Percentiles rank a stretch among this genome's conserved stretches.
These are phyloP conservation scores for Camellia granthamiana DNA, from an alignment of 148 eudicot species.

Conservation along the genomic window DNA sequence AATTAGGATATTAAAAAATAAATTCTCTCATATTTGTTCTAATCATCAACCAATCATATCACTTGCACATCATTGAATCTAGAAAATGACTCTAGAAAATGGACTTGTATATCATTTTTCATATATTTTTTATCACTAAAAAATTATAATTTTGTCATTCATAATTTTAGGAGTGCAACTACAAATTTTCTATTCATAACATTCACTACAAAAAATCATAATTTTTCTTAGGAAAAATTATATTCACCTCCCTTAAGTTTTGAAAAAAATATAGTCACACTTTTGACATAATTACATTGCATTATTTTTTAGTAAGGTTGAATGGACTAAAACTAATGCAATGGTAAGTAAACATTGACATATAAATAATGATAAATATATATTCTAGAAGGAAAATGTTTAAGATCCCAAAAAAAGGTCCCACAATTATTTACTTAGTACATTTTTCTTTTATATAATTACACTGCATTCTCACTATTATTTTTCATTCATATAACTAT, in stretches of 20 bases:
- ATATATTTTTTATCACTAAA: too few relatives aligned
- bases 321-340: neutral
- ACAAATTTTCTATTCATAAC: neutral
- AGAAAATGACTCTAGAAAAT: too few relatives aligned
- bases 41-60: too few relatives aligned
- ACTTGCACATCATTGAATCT: too few relatives aligned
- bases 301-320: neutral
- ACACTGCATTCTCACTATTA: too few relatives aligned
- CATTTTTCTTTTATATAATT: neutral
- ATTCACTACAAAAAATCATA: neutral
- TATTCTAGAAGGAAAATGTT: neutral
- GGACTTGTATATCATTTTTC: too few relatives aligned
- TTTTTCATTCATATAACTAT: too few relatives aligned
- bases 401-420: neutral
- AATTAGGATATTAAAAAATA: too few relatives aligned
- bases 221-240: neutral
- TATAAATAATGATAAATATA: neutral
- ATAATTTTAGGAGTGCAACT: neutral
- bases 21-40: too few relatives aligned
- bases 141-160: too few relatives aligned
- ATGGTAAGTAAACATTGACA: neutral
- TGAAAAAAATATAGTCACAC: neutral
- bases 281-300: neutral
- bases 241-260: too few relatives aligned
- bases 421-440: neutral